Conservation (phyloP, 768 basidiomycete species). For the Suillus americanus region DNA sequence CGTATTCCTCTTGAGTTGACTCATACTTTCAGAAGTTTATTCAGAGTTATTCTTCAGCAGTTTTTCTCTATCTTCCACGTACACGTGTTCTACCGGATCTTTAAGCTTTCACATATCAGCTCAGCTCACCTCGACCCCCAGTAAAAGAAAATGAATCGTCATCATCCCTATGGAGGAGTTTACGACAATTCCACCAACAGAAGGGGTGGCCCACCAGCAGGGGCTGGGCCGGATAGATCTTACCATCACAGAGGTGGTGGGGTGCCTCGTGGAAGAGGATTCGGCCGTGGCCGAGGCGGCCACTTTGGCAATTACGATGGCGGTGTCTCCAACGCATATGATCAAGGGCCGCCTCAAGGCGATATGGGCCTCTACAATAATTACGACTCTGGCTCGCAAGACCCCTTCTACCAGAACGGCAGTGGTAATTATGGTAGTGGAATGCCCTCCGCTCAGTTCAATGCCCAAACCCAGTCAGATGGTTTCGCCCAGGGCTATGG, state of each 20-base stretch:
- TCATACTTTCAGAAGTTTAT: slow-evolving; percentile 21
- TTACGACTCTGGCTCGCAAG: slow-evolving; percentile 59
- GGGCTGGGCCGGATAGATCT: slow-evolving; percentile 73
- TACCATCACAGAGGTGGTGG: slow-evolving; percentile 59
- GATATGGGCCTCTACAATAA: slow-evolving; percentile 66
- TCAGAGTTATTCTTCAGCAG: slow-evolving; percentile 15
- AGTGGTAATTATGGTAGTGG: slow-evolving; percentile 55
- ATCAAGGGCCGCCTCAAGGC: slow-evolving; percentile 63
- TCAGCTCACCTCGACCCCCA: background rate
- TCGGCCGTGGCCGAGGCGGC: slow-evolving; percentile 54
- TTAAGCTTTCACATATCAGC: slow-evolving; percentile 7
- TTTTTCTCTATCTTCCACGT: background rate
- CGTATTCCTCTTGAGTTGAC: slow-evolving; percentile 24
- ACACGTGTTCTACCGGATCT: slow-evolving; percentile 7
- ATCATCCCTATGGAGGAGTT: slow-evolving; percentile 74
- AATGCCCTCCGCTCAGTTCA: slow-evolving; percentile 54
- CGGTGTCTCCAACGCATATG: slow-evolving; percentile 53
- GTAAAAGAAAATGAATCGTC: slow-evolving; percentile 70
- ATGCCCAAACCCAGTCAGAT: slow-evolving; percentile 42
- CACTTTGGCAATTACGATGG: slow-evolving; percentile 57
- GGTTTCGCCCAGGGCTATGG: slow-evolving; percentile 62
- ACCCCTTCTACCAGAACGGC: slow-evolving; percentile 72
- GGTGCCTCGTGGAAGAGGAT: slow-evolving; percentile 43
- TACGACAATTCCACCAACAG: slow-evolving; percentile 59
- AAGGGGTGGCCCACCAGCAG: slow-evolving; percentile 66